phyloP scores from a whole-genome alignment of 1,284 basidiomycete genomes.

The Cryptococcus sp. region DNA sequence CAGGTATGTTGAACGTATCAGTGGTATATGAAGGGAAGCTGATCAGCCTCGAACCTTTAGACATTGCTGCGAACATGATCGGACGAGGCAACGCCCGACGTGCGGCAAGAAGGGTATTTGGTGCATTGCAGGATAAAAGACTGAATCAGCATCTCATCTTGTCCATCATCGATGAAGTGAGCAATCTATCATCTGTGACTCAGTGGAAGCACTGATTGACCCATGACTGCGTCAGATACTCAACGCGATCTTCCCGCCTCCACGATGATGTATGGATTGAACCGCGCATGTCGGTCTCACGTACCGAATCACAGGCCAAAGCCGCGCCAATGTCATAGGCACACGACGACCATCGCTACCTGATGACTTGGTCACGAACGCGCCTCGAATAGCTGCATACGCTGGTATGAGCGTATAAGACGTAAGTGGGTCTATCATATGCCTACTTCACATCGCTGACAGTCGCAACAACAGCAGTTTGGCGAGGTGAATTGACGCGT shows the following conservation, averaged over 20 bases:
- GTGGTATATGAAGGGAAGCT: not conserved
- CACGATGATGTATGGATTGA: not conserved
- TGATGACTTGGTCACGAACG: too few relatives aligned
- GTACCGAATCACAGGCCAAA: too few relatives aligned
- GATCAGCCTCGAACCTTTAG: slow-evolving; percentile 53
- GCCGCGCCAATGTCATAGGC: too few relatives aligned
- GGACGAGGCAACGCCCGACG: slow-evolving; percentile 88
- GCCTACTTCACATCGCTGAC: too few relatives aligned
- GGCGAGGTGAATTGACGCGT: too few relatives aligned
- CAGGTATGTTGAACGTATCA: slow-evolving; percentile 60
- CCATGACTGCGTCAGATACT: slow-evolving; percentile 13
- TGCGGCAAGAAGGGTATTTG: slow-evolving; percentile 86
- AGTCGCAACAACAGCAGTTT: too few relatives aligned
- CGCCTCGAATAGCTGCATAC: too few relatives aligned
- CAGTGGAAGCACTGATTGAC: too few relatives aligned
- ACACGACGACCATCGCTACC: too few relatives aligned
- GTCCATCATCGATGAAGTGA: slow-evolving; percentile 81
- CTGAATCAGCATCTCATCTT: slow-evolving; percentile 90
- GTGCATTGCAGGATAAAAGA: slow-evolving; percentile 85
- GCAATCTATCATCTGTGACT: not conserved
- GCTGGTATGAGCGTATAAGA: too few relatives aligned
- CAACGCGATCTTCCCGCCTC: slow-evolving; percentile 20
- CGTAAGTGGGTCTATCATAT: too few relatives aligned
- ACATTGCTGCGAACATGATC: slow-evolving; percentile 93
- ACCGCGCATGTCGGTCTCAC: too few relatives aligned